These are phyloP conservation scores for Xylaria sp. DNA, from an alignment of 2,329 filamentous ascomycete genomes.

Conservation along the genomic window DNA sequence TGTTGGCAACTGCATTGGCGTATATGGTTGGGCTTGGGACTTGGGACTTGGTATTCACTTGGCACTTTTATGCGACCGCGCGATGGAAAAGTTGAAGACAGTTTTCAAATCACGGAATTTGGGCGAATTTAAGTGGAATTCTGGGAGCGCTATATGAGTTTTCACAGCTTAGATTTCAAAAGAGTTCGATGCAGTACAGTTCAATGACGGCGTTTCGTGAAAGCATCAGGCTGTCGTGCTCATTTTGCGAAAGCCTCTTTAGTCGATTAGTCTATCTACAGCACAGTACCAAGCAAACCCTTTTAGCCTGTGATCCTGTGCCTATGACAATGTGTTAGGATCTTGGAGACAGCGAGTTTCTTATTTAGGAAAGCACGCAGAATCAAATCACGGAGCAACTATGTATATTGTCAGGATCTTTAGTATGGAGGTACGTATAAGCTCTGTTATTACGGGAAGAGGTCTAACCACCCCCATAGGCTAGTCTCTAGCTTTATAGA, in stretches of 20 bases:
- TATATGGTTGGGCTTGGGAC: neutral
- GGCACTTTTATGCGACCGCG: neutral
- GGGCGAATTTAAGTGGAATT: neutral
- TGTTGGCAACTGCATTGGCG: neutral
- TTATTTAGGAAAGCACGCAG: neutral
- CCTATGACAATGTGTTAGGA: neutral
- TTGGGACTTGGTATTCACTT: neutral
- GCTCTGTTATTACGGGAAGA: too few species aligned
- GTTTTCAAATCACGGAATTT: slow-evolving; percentile 15
- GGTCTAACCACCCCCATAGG: too few species aligned
- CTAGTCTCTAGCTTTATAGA: too few species aligned
- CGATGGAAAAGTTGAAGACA: neutral
- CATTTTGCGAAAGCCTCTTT: neutral
- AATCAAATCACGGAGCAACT: neutral
- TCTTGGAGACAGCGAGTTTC: neutral
- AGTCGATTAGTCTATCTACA: neutral
- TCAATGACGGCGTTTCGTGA: neutral
- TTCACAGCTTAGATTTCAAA: neutral
- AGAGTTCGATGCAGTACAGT: neutral
- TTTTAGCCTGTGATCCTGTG: neutral
- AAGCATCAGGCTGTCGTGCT: neutral
- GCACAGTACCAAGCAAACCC: neutral
- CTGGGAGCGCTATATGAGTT: neutral
- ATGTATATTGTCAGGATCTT: neutral
- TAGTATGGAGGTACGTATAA: too few species aligned